Percentiles rank a stretch among this genome's conserved stretches.
Conservation (phyloP, 2,329 filamentous ascomycete genomes). For the Fusarium pilosicola region DNA sequence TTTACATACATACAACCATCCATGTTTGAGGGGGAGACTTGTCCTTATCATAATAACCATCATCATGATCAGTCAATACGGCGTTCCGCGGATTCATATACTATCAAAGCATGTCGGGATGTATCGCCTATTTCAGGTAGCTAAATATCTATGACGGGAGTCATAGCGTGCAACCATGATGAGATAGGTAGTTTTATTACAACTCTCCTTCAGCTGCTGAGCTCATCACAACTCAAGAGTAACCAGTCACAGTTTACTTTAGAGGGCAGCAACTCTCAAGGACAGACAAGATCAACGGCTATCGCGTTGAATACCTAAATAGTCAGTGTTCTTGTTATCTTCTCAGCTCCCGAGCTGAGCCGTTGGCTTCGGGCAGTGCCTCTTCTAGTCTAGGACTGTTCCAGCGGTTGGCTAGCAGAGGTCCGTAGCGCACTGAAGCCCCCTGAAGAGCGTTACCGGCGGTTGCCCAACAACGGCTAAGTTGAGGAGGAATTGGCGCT, state of each 20-base stretch:
- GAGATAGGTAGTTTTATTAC: background rate
- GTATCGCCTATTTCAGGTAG: background rate
- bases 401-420: slow-evolving; percentile 33
- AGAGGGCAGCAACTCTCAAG: background rate
- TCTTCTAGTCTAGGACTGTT: slow-evolving; percentile 32
- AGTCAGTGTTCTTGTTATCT: background rate
- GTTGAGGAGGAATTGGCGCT: slow-evolving; percentile 2
- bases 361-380: slow-evolving; percentile 25
- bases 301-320: slow-evolving; percentile 4
- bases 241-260: background rate
- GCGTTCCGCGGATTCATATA: background rate
- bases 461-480: slow-evolving; percentile 37
- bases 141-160: slow-evolving; percentile 12
- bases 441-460: slow-evolving; percentile 15
- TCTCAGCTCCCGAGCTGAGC: background rate
- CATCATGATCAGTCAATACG: slow-evolving; percentile 2
- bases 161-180: slow-evolving; percentile 30
- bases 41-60: slow-evolving; percentile 15
- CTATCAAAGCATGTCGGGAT: background rate
- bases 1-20: background rate
- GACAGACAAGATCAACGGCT: slow-evolving; percentile 8
- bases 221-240: background rate
- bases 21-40: slow-evolving; percentile 8
- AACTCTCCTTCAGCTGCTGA: background rate
- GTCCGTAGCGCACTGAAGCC: slow-evolving; percentile 29